A percentile compares a stretch with the other conserved stretches of the same genome.
phyloP scores from a whole-genome alignment of 208 protist species.

The Vickermania spadyakhi region DNA sequence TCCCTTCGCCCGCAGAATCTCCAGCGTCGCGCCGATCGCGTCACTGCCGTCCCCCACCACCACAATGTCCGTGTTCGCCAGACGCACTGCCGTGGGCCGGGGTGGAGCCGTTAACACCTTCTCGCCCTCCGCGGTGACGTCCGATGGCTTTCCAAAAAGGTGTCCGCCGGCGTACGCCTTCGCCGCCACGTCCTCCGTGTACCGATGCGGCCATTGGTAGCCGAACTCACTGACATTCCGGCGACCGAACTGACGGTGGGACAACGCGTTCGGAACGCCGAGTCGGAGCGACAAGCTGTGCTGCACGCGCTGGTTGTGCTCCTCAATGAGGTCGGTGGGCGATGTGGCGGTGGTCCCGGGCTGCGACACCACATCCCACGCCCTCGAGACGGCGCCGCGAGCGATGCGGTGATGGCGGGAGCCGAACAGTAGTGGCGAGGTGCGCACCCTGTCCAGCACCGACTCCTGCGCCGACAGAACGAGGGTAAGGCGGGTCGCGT shows the following conservation, averaged over 20 bases:
- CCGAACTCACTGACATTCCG: slow-evolving; percentile 72
- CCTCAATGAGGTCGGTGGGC: slow-evolving; percentile 48
- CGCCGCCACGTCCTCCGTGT: slow-evolving; percentile 54
- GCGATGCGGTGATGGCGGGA: slow-evolving; percentile 76
- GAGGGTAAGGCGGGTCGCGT: slow-evolving; percentile 47
- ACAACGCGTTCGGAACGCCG: slow-evolving; percentile 44
- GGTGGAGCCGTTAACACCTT: slow-evolving; percentile 26
- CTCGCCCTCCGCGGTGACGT: slow-evolving; percentile 31
- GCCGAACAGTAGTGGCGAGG: slow-evolving; percentile 65
- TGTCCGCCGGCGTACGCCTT: slow-evolving; percentile 57
- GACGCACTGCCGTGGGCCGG: slow-evolving; percentile 36
- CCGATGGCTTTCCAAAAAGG: slow-evolving; percentile 59
- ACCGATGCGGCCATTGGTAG: slow-evolving; percentile 64
- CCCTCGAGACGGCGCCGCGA: slow-evolving; percentile 48
- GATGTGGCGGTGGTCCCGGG: slow-evolving; percentile 9
- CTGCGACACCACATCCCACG: slow-evolving; percentile 68
- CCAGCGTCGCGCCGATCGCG: slow-evolving; percentile 35
- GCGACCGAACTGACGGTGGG: slow-evolving; percentile 62
- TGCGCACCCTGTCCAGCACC: slow-evolving; percentile 46
- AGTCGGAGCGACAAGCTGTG: slow-evolving; percentile 53
- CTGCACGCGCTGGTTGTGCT: slow-evolving; percentile 48
- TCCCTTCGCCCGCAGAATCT: slow-evolving; percentile 23
- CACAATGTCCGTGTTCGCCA: slow-evolving; percentile 46
- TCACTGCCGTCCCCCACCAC: slow-evolving; percentile 40
- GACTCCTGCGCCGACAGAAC: slow-evolving; percentile 33